Conservation (phyloP, 345 rosid species). For the Murraya paniculata region DNA sequence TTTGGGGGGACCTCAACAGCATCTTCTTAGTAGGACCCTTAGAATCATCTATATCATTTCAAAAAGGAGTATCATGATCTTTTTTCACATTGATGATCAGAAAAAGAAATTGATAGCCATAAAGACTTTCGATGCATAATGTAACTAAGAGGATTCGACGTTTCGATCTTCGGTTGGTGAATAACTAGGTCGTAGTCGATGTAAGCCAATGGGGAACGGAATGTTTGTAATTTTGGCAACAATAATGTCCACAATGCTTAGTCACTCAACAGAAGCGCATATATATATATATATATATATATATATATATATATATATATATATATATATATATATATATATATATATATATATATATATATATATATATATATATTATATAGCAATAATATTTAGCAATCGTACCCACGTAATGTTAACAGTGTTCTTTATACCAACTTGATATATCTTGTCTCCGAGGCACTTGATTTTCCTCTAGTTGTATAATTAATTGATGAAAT, state of each 20-base stretch:
- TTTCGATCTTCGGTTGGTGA: slow-evolving; percentile 47
- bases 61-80: slow-evolving; percentile 26
- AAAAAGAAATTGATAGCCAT: slow-evolving; percentile 29
- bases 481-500: slow-evolving; percentile 8
- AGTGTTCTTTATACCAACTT: slow-evolving; percentile 19
- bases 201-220: slow-evolving; percentile 20
- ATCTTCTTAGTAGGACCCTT: slow-evolving; percentile 32
- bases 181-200: slow-evolving; percentile 17
- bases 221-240: not conserved
- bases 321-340: too few relatives aligned
- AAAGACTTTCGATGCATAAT: slow-evolving; percentile 37
- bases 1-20: slow-evolving; percentile 31
- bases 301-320: too few relatives aligned
- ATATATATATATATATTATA: too few relatives aligned
- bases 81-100: not conserved
- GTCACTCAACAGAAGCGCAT: not conserved
- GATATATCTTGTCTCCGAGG: slow-evolving; percentile 1
- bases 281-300: too few relatives aligned
- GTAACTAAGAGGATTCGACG: slow-evolving; percentile 29
- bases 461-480: not conserved
- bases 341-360: too few relatives aligned
- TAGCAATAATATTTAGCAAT: not conserved
- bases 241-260: not conserved
- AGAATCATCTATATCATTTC: slow-evolving; percentile 59
- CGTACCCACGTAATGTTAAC: not conserved